Base-by-base conservation (phyloP, 139 green algal species). In the Microglena sp. region DNA sequence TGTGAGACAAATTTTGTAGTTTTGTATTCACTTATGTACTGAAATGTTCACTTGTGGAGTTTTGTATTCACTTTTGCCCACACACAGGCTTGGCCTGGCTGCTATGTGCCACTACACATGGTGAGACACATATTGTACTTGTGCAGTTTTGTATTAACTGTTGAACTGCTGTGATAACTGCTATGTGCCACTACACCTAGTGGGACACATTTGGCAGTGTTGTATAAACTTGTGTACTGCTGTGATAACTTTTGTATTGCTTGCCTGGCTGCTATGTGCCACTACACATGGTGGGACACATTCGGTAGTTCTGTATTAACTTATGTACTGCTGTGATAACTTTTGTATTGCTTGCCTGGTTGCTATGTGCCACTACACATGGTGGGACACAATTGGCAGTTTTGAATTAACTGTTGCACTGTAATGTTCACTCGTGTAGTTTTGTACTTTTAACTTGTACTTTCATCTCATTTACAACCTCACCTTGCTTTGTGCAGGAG, bases 21-120 rank as follows among this genome's bases (percentile, higher is more conserved):
- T n/a, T n/a, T 50, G 40, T 15, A n/a, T 15, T 50, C 11, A n/a
- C 18, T 50, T 11, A 50, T 15, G 11, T 11, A 11, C 40, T 50
- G 11, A 11, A 11, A 50, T n/a, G 27, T 60, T 60, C n/a, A 34
- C 55, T 62, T 28, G 4, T 30, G 6, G 36, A 30, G 15, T 40
- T 43, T 33, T 62, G 55, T 35, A 59, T n/a, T 58, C n/a, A n/a
- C n/a, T n/a, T n/a, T n/a, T n/a, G 3, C 4, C 3, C 36, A 5
- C 1, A 27, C 36, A 67, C 7, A 59, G n/a, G 3, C 35, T 90
- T 1, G 90, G 86, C 11, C 26, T 76, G 0, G 88, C 90, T 0
- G 74, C 79, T 24, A 83, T 94, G 73, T 83, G 78, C 36, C 90
- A 97, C 71, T 97, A 97, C 80, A 97, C 90, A 1, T 93, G 87